phyloP scores from a whole-genome alignment of 148 eudicot genomes.

The Fallopia convolvulus region DNA sequence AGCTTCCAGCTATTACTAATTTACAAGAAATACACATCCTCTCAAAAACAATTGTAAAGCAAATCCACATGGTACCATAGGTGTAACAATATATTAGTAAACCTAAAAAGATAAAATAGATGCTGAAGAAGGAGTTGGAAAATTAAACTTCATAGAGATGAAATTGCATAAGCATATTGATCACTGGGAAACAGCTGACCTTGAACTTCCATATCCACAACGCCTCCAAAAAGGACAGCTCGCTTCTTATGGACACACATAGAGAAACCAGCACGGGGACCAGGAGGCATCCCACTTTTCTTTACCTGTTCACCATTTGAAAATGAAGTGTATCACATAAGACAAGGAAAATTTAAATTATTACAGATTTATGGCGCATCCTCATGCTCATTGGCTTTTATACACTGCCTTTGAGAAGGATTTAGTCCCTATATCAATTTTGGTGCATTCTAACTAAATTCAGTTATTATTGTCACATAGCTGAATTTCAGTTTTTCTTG shows the following conservation, averaged over 20 bases:
- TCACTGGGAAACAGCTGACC: conserved; percentile 27
- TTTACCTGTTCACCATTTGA: conserved; percentile 50
- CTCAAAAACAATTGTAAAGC: not conserved
- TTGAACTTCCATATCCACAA: conserved; percentile 95
- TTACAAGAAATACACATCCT: not conserved
- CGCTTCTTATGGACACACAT: conserved; percentile 92
- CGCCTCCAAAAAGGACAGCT: conserved; percentile 92
- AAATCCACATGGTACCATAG: not conserved
- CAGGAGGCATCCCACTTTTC: conserved; percentile 99
- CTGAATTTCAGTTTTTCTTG: too few relatives aligned
- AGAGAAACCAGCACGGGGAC: conserved; percentile 94
- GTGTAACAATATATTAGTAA: not conserved
- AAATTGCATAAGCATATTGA: not conserved
- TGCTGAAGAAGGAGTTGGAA: not conserved
- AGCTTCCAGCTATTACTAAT: not conserved
- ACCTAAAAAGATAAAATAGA: not conserved
- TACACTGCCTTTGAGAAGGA: too few relatives aligned
- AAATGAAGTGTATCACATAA: conserved; percentile 2
- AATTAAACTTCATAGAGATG: not conserved
- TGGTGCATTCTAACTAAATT: too few relatives aligned
- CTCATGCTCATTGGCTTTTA: too few relatives aligned
- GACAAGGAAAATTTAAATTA: not conserved
- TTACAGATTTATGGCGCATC: not conserved
- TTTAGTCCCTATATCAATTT: too few relatives aligned
- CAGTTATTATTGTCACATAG: too few relatives aligned